Base-by-base conservation (phyloP, 306 rosid genomes). In the Glycine latifolia region DNA sequence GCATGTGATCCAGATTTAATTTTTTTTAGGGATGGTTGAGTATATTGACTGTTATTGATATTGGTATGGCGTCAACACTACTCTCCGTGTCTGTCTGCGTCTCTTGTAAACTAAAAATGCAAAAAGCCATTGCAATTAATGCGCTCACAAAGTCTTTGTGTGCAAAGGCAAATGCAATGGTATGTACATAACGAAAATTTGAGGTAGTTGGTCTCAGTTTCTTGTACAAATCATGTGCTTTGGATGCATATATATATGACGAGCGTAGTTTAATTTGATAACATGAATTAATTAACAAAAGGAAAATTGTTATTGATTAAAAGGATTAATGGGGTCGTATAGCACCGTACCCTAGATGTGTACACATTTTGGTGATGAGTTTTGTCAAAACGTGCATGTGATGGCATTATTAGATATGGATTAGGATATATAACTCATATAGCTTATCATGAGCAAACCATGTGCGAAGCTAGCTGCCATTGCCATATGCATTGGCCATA, bases 321-420 rank as follows among this genome's bases (percentile, higher is more conserved):
- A 26, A 86, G 68, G 78, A 82, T 81, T 77, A 72, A 66, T 56
- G 48, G 69, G 47, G 47, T 7, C 9, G 31, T 26, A 73, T 67
- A 67, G 10, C 77, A 71, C 83, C 88, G 76, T 81, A 85, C 79
- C 26, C 0, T 43, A 67, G 80, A 81, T 20, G 31, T 26, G 31
- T 26, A 26, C 31, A 26, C 31, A 26, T 26, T 26, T 26, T 26
- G 31, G 31, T 26, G 31, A 26, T 26, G 31, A 26, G 31, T 26
- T 26, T 26, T 26, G 76, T 86, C 79, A 83, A 86, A 76, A 14
- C 20, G 6, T 16, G 70, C 89, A 83, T 80, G 87, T 84, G 89
- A 83, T 83, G 31, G 43, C 71, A 74, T 80, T 60, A 68, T 80
- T 76, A 11, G 61, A 14, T 72, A 43, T 66, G 74, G 58, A 79